Conservation (phyloP, 2,329 filamentous ascomycete species). For the Chalara sp. region DNA sequence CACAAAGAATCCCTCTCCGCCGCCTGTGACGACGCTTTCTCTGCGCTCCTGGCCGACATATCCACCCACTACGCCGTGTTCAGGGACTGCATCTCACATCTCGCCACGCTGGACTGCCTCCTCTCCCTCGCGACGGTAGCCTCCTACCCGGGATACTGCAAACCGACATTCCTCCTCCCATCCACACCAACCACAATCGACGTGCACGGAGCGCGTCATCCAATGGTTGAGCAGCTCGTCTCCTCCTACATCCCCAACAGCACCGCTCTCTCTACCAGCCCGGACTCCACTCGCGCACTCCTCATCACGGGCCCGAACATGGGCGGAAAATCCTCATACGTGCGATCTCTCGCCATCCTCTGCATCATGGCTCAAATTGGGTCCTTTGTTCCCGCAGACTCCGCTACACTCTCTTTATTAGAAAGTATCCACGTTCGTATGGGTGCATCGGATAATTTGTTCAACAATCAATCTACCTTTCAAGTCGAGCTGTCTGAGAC, state of each 20-base stretch:
- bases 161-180: conserved; percentile 60
- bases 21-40: conserved; percentile 82
- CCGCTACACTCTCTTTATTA: conserved; percentile 69
- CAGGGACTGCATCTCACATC: conserved; percentile 78
- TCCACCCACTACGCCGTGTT: conserved; percentile 81
- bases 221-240: conserved; percentile 90
- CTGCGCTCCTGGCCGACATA: conserved; percentile 63
- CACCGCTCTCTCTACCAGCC: conserved; percentile 60
- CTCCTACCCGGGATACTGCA: conserved; percentile 77
- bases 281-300: conserved; percentile 46
- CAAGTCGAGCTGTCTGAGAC: conserved; percentile 98
- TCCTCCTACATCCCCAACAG: conserved; percentile 91
- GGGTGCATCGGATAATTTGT: conserved; percentile 91
- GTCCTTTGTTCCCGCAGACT: conserved; percentile 80
- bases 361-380: conserved; percentile 92
- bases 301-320: conserved; percentile 97
- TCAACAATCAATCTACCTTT: conserved; percentile 91
- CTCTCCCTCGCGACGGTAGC: conserved; percentile 81
- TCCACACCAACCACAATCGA: conserved; percentile 59
- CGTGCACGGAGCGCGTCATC: conserved; percentile 74
- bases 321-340: conserved; percentile 98
- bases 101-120: conserved; percentile 85
- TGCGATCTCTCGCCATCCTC: conserved; percentile 85
- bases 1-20: conserved; percentile 90
- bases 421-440: conserved; percentile 94